Base-by-base conservation (phyloP, 2,329 filamentous ascomycete genomes). In the Trichoderma simmonsii region DNA sequence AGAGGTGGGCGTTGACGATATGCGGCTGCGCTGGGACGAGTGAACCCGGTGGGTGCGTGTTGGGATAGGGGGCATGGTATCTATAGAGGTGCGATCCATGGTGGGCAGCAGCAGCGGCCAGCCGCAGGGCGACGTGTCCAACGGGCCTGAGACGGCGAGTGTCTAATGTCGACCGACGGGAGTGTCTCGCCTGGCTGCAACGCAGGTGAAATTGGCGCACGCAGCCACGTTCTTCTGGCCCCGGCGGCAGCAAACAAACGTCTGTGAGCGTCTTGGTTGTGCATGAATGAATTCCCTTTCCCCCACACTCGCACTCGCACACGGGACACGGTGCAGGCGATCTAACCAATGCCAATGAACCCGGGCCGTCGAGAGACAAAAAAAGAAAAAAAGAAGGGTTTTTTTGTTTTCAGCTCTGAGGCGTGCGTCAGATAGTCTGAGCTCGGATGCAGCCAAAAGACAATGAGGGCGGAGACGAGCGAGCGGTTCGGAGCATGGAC, bases 41-140 rank as follows among this genome's bases (percentile, higher is more conserved):
- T 75, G 74, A 26, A 75, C 75, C 24, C 65, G 68, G 56, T 74
- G 73, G 70, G 71, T 73, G 72, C 78, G 80, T 39, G 73, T 68
- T 54, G 78, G 79, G 75, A 81, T 80, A 78, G 78, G 78, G 78
- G 79, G 79, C 21, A 75, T 65, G 32, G 59, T 43, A 30, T 77
- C 77, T 59, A 76, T 75, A 66, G 77, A 70, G 67, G 74, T 71
- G 74, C 75, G 71, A 67, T 80, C 78, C 79, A 80, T 28, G 73
- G 76, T 70, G 74, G 72, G 66, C 67, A 68, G 73, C 70, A 36
- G 34, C 34, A 68, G 73, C 71, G 64, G 66, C 64, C 51, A 65
- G 66, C 57, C 57, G 66, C 66, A 62, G 67, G 67, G 67, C 71
- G 59, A 57, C 70, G 51, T 32, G 54, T 56, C 62, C 63, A 51